Conservation (phyloP, 805 yeast genomes). For the Wickerhamomyces ciferrii region DNA sequence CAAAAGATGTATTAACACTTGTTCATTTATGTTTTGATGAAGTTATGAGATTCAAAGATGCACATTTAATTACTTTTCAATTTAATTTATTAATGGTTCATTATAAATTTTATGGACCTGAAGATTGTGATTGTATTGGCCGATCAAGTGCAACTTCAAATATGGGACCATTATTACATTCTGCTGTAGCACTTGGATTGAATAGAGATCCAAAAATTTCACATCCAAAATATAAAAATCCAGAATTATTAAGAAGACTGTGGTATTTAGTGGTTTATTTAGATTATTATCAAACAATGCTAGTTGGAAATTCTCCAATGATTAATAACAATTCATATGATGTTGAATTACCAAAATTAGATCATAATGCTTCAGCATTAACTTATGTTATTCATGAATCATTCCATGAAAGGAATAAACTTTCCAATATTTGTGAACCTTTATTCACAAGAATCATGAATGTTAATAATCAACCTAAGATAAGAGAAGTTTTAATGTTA, state of each 20-base stretch:
- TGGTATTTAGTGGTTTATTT: neutral
- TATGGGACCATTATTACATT: neutral
- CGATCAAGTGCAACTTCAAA: neutral
- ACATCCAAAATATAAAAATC: neutral
- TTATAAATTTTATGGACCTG: neutral
- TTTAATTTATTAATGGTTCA: neutral
- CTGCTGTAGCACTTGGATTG: neutral
- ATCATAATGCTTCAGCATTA: neutral
- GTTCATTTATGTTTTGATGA: neutral
- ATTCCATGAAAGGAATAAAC: neutral
- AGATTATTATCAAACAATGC: neutral
- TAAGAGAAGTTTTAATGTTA: neutral
- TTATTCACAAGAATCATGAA: neutral
- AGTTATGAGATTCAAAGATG: neutral
- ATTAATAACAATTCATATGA: neutral
- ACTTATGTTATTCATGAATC: neutral
- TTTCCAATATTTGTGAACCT: neutral
- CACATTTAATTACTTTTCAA: neutral
- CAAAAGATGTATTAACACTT: neutral
- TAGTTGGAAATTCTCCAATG: neutral
- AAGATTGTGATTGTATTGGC: conserved; percentile 1
- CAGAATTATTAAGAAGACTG: neutral
- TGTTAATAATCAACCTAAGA: neutral
- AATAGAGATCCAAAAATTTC: neutral
- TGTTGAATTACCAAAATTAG: neutral